Evolutionary conservation across 176 grass and related monocot genomes (phyloP).

Genomic region (Ananas comosus): DNA sequence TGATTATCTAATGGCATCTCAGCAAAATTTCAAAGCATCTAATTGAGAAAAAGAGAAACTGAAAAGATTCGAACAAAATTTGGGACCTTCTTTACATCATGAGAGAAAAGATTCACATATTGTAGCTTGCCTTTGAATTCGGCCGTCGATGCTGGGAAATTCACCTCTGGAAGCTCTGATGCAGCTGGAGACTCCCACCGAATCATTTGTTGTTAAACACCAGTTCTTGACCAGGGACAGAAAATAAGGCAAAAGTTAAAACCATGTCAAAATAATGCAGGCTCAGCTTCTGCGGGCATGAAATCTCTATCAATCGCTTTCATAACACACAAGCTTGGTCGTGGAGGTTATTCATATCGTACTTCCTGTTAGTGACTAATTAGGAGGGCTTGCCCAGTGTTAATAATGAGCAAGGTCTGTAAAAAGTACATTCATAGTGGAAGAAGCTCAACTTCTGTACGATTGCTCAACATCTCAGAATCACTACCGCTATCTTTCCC

Average conservation of each 20-base stretch:
- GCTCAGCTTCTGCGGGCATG: not conserved
- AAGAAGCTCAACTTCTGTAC: conserved; percentile 71
- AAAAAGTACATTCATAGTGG: conserved; percentile 28
- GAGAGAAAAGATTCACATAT: too few relatives aligned
- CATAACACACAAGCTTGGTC: not conserved
- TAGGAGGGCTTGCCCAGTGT: not conserved
- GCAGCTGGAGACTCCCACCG: too few relatives aligned
- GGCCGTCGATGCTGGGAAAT: too few relatives aligned
- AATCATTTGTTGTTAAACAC: not conserved
- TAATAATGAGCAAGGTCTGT: not conserved
- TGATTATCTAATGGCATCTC: too few relatives aligned
- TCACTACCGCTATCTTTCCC: conserved; percentile 7
- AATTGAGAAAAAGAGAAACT: too few relatives aligned
- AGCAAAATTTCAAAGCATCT: too few relatives aligned
- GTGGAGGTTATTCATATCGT: too few relatives aligned
- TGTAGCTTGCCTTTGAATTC: too few relatives aligned
- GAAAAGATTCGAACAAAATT: too few relatives aligned
- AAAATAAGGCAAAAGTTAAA: not conserved
- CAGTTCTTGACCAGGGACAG: not conserved
- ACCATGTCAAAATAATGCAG: not conserved
- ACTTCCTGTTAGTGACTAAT: not conserved
- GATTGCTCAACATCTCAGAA: conserved; percentile 10
- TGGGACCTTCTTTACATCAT: too few relatives aligned
- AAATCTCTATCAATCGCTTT: not conserved
- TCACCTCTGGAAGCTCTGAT: too few relatives aligned